Evolutionary conservation across 345 rosid genomes (phyloP), one percentile per base, ranked within the genome.

Genomic region (Carallia pectinifolia): DNA sequence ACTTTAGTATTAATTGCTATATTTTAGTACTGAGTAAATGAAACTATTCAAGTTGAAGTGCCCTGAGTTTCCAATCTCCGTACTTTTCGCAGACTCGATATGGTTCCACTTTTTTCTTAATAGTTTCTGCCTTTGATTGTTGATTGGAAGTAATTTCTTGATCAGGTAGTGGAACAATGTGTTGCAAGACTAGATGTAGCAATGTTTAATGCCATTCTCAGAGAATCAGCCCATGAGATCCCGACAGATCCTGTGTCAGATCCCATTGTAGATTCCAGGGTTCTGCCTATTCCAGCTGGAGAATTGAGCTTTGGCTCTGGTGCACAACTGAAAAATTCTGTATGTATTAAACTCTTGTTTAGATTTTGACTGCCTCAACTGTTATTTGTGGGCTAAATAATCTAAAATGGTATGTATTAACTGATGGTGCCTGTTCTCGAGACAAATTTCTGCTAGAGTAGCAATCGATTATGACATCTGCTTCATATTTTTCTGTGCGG

Each of bases 221-320:
- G 97, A 0, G 99, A 96, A 79, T 96, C 99, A 53, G 93, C 86
- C 53, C 83, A 88, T 85, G 96, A 96, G 82, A 89, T 92, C 36
- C 97, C 97, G 38, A 96, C 97, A 0, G 98, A 96, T 79, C 99
- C 98, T 0, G 84, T 96, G 27, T 92, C 96, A 38, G 98, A 92
- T 84, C 97, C 98, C 40, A 90, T 96, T 33, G 64, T 92, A 44
- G 98, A 92, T 70, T 75, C 98, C 81, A 90, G 71, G 69, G 97
- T 92, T 78, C 77, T 96, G 69, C 99, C 98, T 69, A 92, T 92
- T 79, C 93, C 97, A 61, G 92, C 95, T 70, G 99, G 99, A 54
- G 81, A 96, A 80, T 81, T 89, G 69, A 96, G 99, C 86, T 96
- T 96, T 72, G 94, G 99, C 66, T 89, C 99, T 77, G 99, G 99